Evolutionary conservation across 805 yeast species (phyloP).

Genomic region (Suhomyces vadensis): DNA sequence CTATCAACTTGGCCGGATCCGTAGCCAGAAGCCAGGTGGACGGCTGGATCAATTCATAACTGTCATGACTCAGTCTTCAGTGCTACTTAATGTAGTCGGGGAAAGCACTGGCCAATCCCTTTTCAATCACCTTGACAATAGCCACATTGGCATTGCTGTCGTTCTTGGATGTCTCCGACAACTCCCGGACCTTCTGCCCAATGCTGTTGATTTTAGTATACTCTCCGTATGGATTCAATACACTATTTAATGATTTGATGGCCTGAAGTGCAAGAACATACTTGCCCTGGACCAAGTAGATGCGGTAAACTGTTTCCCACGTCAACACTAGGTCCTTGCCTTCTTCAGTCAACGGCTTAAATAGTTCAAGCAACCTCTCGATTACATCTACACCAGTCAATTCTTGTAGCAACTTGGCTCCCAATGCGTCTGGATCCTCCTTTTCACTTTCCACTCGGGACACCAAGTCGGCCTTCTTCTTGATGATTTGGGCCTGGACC

Average conservation of each 20-base stretch:
- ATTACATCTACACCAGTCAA: constrained; percentile 39
- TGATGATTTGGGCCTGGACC: constrained; percentile 49
- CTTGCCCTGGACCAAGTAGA: constrained; percentile 44
- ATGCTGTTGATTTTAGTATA: constrained; percentile 20
- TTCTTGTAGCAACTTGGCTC: constrained; percentile 41
- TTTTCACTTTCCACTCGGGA: constrained; percentile 44
- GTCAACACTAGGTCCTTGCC: constrained; percentile 41
- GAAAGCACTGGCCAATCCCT: constrained; percentile 35
- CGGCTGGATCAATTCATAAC: constrained; percentile 34
- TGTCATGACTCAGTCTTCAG: too few relatives aligned
- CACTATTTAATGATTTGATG: constrained; percentile 42
- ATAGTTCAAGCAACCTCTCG: constrained; percentile 42
- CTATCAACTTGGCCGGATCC: constrained; percentile 41
- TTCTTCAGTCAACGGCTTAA: constrained; percentile 43
- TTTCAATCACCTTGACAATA: constrained; percentile 42
- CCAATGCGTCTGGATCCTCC: constrained; percentile 62
- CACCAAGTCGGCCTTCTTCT: constrained; percentile 56
- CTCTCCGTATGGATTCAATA: constrained; percentile 26
- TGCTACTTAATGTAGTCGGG: too few relatives aligned
- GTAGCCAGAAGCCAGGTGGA: constrained; percentile 48
- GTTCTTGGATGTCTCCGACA: constrained; percentile 28
- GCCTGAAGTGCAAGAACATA: constrained; percentile 49
- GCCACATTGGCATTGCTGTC: constrained; percentile 48
- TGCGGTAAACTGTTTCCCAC: constrained; percentile 46
- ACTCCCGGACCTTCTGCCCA: constrained; percentile 32